Evolutionary conservation across 352 stramenopile genomes (phyloP).

Genomic region (Saprolegnia parasitica): DNA sequence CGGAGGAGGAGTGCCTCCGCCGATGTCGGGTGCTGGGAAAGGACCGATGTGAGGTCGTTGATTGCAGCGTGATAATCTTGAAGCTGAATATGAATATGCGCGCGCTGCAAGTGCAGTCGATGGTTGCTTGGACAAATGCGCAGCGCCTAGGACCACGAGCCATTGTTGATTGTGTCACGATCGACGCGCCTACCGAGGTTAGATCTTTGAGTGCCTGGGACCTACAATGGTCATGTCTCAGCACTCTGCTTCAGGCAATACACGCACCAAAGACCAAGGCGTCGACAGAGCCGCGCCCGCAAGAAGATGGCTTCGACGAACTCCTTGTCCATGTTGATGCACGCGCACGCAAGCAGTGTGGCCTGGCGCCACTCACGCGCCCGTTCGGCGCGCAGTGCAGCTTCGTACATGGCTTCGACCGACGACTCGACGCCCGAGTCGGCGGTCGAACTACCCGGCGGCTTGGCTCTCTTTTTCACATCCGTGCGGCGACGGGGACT

Average conservation of each 20-base stretch:
- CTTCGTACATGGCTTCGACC: constrained; percentile 56
- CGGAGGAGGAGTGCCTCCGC: constrained; percentile 61
- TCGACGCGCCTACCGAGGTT: constrained; percentile 26
- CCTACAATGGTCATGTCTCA: constrained; percentile 16
- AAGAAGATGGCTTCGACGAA: constrained; percentile 54
- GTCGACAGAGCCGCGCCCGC: constrained; percentile 59
- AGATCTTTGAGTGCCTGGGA: constrained; percentile 69
- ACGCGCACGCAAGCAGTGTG: constrained; percentile 65
- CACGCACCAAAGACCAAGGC: constrained; percentile 48
- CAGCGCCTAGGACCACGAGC: constrained; percentile 34
- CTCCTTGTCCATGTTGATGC: constrained; percentile 60
- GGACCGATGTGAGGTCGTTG: constrained; percentile 48
- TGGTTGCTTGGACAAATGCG: constrained; percentile 48
- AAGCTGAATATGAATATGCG: constrained; percentile 56
- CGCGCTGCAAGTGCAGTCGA: constrained; percentile 49
- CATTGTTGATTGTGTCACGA: not conserved
- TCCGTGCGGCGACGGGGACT: not conserved
- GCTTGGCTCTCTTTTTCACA: constrained; percentile 5
- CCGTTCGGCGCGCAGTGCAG: constrained; percentile 46
- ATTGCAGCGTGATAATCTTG: constrained; percentile 49
- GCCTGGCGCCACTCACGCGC: constrained; percentile 63
- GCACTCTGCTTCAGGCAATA: not conserved
- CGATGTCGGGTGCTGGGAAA: constrained; percentile 60
- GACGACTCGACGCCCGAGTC: constrained; percentile 38
- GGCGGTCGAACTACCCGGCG: not conserved